These are phyloP conservation scores for Gardenia jasminoides DNA, from an alignment of 257 asterid species.

Conservation along the genomic window DNA sequence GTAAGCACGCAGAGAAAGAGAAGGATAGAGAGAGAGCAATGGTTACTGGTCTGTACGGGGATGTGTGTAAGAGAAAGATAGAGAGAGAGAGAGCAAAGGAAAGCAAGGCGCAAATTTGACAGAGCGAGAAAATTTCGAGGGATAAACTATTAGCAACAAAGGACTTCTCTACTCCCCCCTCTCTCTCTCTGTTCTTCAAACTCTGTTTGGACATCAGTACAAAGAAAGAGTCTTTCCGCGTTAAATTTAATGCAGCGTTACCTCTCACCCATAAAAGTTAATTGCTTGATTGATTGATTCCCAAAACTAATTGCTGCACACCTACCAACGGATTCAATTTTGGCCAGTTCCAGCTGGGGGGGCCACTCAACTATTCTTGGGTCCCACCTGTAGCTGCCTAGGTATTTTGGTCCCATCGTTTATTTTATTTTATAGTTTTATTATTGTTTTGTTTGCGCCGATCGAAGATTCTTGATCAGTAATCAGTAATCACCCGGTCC, in stretches of 20 bases:
- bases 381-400: slow-evolving; percentile 13
- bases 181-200: not conserved
- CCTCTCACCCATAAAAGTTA: slow-evolving; percentile 6
- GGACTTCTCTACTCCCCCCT: too few species aligned
- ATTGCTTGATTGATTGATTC: not conserved
- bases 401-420: not conserved
- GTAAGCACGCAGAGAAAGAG: slow-evolving; percentile 26
- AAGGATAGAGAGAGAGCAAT: too few species aligned
- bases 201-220: not conserved
- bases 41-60: slow-evolving; percentile 31
- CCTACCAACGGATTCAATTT: slow-evolving; percentile 18
- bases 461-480: too few species aligned
- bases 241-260: slow-evolving; percentile 9
- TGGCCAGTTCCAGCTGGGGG: slow-evolving; percentile 27
- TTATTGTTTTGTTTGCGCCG: not conserved
- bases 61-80: slow-evolving; percentile 28
- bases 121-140: too few species aligned
- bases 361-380: slow-evolving; percentile 31
- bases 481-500: too few species aligned
- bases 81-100: slow-evolving; percentile 3
- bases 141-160: too few species aligned
- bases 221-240: not conserved
- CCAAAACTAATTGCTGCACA: not conserved
- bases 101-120: too few species aligned
- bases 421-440: not conserved